Percentiles rank a stretch among this genome's conserved stretches.
Evolutionary conservation across 2,329 filamentous ascomycete species (phyloP).

Genomic region (Ceratocystis cacaofunesta): DNA sequence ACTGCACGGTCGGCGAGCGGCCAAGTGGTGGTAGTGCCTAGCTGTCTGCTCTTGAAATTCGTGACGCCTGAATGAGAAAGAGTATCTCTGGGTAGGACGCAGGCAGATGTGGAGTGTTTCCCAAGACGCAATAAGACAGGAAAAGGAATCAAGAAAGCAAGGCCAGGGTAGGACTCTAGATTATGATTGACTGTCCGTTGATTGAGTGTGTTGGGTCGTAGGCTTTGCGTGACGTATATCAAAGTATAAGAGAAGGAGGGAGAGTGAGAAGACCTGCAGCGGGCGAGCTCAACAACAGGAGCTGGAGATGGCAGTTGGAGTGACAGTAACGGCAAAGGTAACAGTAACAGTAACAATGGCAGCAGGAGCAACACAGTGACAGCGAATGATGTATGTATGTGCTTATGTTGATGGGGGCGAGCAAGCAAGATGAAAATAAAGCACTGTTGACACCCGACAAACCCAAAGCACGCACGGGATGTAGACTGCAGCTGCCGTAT

Average conservation of each 20-base stretch:
- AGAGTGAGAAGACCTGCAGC: background rate
- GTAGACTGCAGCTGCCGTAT: background rate
- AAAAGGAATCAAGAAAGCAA: background rate
- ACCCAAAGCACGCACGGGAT: background rate
- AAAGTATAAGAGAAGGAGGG: background rate
- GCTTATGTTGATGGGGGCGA: background rate
- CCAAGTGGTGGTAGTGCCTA: background rate
- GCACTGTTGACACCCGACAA: background rate
- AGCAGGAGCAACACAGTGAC: background rate
- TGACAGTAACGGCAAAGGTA: background rate
- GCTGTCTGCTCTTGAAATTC: background rate
- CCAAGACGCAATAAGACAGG: background rate
- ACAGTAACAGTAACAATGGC: background rate
- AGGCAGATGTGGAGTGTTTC: background rate
- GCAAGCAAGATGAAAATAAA: background rate
- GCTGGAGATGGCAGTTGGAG: slow-evolving; percentile 3
- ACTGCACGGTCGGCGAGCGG: background rate
- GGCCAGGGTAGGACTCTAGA: background rate
- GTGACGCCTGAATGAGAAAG: background rate
- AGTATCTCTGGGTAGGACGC: background rate
- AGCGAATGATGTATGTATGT: background rate
- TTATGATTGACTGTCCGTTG: background rate
- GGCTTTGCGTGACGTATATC: background rate
- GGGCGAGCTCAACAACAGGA: background rate
- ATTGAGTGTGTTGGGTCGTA: background rate